Percentiles rank a stretch among this genome's conserved stretches.
Evolutionary conservation across 257 asterid genomes (phyloP).

Genomic region (Solanum appendiculatum): DNA sequence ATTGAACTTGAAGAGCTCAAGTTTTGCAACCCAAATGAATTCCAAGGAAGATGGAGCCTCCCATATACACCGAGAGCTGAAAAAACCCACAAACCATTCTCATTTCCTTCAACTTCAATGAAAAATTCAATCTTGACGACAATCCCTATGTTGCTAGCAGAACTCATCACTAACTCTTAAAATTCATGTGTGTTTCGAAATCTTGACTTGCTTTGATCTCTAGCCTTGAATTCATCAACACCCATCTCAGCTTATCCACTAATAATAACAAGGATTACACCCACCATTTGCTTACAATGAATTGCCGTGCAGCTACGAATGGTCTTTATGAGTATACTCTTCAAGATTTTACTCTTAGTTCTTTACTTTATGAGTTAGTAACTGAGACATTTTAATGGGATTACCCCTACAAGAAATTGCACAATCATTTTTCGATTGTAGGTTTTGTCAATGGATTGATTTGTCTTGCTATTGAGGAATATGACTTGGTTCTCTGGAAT

Average conservation of each 20-base stretch:
- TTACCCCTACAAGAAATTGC: neutral
- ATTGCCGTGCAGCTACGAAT: too few species aligned
- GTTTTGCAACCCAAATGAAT: neutral
- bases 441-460: neutral
- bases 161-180: neutral
- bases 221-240: neutral
- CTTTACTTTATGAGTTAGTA: neutral
- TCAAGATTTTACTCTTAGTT: neutral
- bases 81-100: neutral
- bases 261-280: neutral
- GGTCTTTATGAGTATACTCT: neutral
- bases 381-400: neutral
- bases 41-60: too few species aligned
- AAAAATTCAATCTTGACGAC: neutral
- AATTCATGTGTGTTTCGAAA: neutral
- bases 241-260: neutral
- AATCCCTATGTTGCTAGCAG: neutral
- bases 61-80: too few species aligned
- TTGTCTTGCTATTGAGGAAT: neutral
- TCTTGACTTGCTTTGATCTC: neutral
- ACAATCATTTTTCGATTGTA: neutral
- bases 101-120: neutral
- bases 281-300: neutral
- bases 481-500: neutral
- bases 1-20: neutral